Percentiles rank a stretch among this genome's conserved stretches.
Conservation (phyloP, 2,329 filamentous ascomycete species). For the Dryadomyces sulphureus region DNA sequence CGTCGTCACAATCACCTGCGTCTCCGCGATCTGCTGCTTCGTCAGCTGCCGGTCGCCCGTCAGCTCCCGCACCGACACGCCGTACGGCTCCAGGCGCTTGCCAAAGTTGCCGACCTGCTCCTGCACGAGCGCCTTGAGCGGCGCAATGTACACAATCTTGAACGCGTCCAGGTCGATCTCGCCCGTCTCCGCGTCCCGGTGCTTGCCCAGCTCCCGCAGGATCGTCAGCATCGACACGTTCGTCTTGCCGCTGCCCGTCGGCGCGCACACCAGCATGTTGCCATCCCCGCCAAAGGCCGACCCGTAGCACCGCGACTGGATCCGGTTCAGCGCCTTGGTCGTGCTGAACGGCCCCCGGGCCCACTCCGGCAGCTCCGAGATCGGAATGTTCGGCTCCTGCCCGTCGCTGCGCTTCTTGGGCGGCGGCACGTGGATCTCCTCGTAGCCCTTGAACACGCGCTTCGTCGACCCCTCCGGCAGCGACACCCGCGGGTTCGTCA, state of each 20-base stretch:
- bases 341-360: conserved; percentile 72
- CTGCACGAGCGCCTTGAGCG: conserved; percentile 87
- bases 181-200: conserved; percentile 77
- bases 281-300: conserved; percentile 86
- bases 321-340: conserved; percentile 79
- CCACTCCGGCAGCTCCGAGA: conserved; percentile 86
- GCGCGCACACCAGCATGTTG: conserved; percentile 95
- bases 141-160: conserved; percentile 97
- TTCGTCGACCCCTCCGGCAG: conserved; percentile 92
- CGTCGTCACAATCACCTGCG: conserved; percentile 94
- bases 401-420: conserved; percentile 78
- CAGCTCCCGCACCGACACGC: conserved; percentile 85
- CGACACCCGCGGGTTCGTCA: conserved; percentile 96
- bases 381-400: conserved; percentile 66
- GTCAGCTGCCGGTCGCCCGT: conserved; percentile 96
- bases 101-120: conserved; percentile 98
- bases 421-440: conserved; percentile 92
- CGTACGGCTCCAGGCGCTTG: conserved; percentile 76
- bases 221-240: conserved; percentile 98
- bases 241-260: conserved; percentile 94
- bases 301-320: conserved; percentile 87
- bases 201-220: conserved; percentile 89
- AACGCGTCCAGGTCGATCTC: conserved; percentile 92
- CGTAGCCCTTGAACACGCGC: conserved; percentile 91
- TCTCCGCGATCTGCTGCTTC: conserved; percentile 96